These are phyloP conservation scores for Podila epicladia DNA, from an alignment of 192 early-diverging fungal genomes.

Conservation along the genomic window DNA sequence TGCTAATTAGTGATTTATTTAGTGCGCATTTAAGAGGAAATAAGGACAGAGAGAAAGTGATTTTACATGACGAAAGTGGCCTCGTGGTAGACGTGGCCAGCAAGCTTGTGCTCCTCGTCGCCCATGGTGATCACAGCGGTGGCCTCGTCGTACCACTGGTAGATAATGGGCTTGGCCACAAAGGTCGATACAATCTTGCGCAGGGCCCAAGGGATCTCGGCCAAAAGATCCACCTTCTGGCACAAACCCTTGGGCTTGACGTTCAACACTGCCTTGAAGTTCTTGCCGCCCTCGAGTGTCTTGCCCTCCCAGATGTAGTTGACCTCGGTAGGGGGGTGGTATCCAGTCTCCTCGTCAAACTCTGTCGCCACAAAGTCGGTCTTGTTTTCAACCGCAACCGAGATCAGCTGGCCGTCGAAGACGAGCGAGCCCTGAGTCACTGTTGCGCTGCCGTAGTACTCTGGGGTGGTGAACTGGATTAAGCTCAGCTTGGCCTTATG, in stretches of 20 bases:
- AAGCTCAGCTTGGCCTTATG: slow-evolving; percentile 68
- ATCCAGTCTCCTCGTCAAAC: slow-evolving; percentile 85
- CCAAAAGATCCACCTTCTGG: slow-evolving; percentile 90
- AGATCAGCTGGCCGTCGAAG: slow-evolving; percentile 69
- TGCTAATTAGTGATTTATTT: too few species aligned
- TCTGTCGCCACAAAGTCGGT: slow-evolving; percentile 70
- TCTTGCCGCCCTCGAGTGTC: slow-evolving; percentile 73
- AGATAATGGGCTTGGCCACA: slow-evolving; percentile 92
- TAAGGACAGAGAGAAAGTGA: background rate
- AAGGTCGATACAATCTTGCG: slow-evolving; percentile 85
- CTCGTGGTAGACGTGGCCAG: slow-evolving; percentile 86
- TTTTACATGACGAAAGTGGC: slow-evolving; percentile 72
- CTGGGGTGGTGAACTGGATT: slow-evolving; percentile 84
- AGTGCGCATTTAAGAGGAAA: background rate
- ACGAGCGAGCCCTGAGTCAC: slow-evolving; percentile 82
- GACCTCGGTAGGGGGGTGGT: slow-evolving; percentile 79
- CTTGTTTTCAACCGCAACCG: slow-evolving; percentile 80
- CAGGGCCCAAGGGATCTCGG: slow-evolving; percentile 92
- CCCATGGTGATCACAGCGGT: slow-evolving; percentile 78
- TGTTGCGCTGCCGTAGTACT: slow-evolving; percentile 70
- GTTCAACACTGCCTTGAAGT: slow-evolving; percentile 70
- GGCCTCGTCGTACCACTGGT: slow-evolving; percentile 90
- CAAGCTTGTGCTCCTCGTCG: slow-evolving; percentile 66
- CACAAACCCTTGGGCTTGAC: slow-evolving; percentile 69
- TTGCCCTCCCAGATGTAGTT: slow-evolving; percentile 84